phyloP scores from a whole-genome alignment of 2,329 filamentous ascomycete species.

The Ilyonectria sp. region DNA sequence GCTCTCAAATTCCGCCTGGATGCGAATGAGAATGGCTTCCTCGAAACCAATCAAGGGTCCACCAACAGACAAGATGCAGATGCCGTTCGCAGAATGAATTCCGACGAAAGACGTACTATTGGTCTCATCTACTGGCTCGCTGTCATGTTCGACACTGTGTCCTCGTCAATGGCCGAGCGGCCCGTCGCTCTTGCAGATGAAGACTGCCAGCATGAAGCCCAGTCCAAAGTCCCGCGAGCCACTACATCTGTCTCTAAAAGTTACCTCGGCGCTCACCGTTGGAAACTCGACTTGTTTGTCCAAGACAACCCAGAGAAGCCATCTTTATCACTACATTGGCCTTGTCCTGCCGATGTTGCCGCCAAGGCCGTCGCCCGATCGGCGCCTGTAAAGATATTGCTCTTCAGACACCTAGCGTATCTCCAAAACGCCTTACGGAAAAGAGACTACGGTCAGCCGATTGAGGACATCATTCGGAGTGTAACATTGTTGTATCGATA shows the following conservation, averaged over 20 bases:
- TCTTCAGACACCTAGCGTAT: conserved; percentile 68
- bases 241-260: neutral
- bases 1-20: conserved; percentile 42
- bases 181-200: conserved; percentile 54
- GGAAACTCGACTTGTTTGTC: conserved; percentile 35
- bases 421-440: conserved; percentile 67
- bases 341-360: conserved; percentile 66
- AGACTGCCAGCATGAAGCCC: conserved; percentile 53
- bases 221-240: neutral
- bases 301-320: conserved; percentile 47
- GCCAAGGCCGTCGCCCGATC: conserved; percentile 64
- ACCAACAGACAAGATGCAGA: conserved; percentile 13
- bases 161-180: conserved; percentile 64
- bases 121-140: conserved; percentile 71
- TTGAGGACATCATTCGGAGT: conserved; percentile 65
- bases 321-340: conserved; percentile 58
- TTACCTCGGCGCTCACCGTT: conserved; percentile 10
- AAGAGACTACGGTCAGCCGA: conserved; percentile 48
- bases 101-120: conserved; percentile 59
- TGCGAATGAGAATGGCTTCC: conserved; percentile 35
- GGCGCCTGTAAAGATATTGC: conserved; percentile 70
- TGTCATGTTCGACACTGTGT: conserved; percentile 72
- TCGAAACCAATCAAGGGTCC: conserved; percentile 4
- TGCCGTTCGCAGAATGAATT: neutral
- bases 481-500: conserved; percentile 66